Evolutionary conservation across 1,284 basidiomycete genomes (phyloP).

Genomic region (Anthracocystis walkeri): DNA sequence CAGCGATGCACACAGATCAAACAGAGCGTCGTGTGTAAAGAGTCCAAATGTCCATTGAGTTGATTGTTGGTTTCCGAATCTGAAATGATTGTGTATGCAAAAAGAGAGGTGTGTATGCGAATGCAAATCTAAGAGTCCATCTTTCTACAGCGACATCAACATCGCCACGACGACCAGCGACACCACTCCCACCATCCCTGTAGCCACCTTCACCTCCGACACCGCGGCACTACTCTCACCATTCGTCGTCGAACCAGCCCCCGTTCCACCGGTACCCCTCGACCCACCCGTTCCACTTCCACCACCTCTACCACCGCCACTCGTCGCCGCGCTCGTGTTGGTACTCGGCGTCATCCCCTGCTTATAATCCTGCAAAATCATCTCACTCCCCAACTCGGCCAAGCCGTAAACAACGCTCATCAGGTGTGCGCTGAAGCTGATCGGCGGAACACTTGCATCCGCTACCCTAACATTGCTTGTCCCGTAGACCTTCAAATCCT

Average conservation of each 20-base stretch:
- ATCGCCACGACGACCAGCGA: too few species aligned
- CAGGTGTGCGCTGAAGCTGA: conserved; percentile 71
- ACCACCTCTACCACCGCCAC: background rate
- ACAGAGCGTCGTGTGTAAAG: too few species aligned
- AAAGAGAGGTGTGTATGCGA: too few species aligned
- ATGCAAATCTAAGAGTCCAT: too few species aligned
- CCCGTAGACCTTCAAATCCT: conserved; percentile 58
- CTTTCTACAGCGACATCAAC: too few species aligned
- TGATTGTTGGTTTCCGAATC: too few species aligned
- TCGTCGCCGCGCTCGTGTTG: background rate
- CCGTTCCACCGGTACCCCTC: background rate
- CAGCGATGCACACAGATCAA: too few species aligned
- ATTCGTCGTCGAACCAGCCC: background rate
- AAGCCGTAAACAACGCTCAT: conserved; percentile 76
- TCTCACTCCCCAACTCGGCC: conserved; percentile 60
- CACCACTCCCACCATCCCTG: too few species aligned
- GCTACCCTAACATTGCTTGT: conserved; percentile 57
- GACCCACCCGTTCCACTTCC: background rate
- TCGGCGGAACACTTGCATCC: conserved; percentile 63
- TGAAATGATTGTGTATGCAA: too few species aligned
- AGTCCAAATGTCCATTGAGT: too few species aligned
- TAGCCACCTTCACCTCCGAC: background rate
- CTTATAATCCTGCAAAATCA: conserved; percentile 33
- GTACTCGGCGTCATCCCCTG: conserved; percentile 1
- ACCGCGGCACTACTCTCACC: background rate